Percentiles rank a stretch among this genome's conserved stretches.
phyloP scores from a whole-genome alignment of 257 asterid species.

The Solanum bukasovii region DNA sequence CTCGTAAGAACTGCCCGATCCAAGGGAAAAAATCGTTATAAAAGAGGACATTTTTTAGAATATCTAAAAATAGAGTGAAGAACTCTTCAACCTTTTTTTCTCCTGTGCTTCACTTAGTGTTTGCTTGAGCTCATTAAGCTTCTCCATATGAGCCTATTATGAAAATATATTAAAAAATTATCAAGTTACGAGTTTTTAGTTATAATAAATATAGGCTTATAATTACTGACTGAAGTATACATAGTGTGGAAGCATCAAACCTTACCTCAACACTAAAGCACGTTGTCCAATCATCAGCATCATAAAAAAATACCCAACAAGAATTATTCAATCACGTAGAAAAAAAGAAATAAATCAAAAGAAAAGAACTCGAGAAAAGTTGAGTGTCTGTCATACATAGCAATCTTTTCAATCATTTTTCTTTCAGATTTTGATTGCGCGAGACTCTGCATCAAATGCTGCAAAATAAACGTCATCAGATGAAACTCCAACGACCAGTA shows the following conservation, averaged over 20 bases:
- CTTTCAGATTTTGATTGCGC: slow-evolving; percentile 38
- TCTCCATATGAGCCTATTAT: neutral
- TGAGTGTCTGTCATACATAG: slow-evolving; percentile 20
- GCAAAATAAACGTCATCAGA: neutral
- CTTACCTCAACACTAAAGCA: neutral
- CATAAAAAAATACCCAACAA: neutral
- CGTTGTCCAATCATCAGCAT: slow-evolving; percentile 3
- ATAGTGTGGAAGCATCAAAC: neutral
- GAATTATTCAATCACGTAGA: neutral
- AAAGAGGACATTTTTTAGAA: neutral
- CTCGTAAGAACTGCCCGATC: neutral
- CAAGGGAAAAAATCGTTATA: neutral
- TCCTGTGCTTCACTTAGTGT: neutral
- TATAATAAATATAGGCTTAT: too few species aligned
- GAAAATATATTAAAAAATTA: too few species aligned
- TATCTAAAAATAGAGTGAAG: neutral
- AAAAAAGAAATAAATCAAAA: neutral
- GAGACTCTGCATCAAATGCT: slow-evolving; percentile 37
- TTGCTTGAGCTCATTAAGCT: neutral
- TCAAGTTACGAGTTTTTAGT: neutral
- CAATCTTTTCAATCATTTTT: slow-evolving; percentile 42
- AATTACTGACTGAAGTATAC: neutral
- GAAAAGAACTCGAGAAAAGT: neutral
- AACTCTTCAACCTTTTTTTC: neutral
- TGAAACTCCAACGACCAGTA: neutral